Percentiles rank a stretch among this genome's conserved stretches.
Evolutionary conservation across 164 flowering plant species (phyloP).

Genomic region (Liriodendron chinense): DNA sequence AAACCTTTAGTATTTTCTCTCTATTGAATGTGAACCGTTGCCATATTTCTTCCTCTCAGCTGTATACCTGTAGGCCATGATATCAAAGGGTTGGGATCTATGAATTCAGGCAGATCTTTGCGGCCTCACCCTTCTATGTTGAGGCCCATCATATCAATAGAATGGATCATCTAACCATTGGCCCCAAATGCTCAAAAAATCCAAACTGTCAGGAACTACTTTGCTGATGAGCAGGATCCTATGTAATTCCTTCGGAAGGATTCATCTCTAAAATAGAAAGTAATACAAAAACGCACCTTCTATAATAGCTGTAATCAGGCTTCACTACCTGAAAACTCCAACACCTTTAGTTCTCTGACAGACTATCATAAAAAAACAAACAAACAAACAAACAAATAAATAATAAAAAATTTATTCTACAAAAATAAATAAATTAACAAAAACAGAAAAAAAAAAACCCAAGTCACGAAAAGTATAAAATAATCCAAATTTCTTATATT

Average conservation of each 20-base stretch:
- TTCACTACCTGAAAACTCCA: slow-evolving; percentile 2
- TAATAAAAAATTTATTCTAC: too few species aligned
- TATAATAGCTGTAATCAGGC: neutral
- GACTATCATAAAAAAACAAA: slow-evolving; percentile 16
- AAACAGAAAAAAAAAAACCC: neutral
- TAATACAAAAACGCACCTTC: neutral
- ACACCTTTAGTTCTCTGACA: slow-evolving; percentile 23
- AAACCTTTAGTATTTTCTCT: too few species aligned
- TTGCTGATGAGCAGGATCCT: neutral
- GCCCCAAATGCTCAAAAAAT: neutral
- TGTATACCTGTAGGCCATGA: neutral
- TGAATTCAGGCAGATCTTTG: neutral
- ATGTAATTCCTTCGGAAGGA: neutral
- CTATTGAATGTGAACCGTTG: too few species aligned
- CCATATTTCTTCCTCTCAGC: too few species aligned
- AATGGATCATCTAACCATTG: neutral
- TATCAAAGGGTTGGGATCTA: neutral
- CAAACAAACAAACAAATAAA: neutral
- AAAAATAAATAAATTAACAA: slow-evolving; percentile 1
- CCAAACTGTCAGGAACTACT: neutral
- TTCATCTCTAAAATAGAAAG: neutral
- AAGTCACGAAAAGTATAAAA: neutral
- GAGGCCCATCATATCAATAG: neutral
- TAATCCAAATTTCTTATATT: neutral
- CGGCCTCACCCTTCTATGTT: neutral